Evolutionary conservation across 1,284 basidiomycete genomes (phyloP), one percentile per base, ranked within the genome.

Genomic region (Amylostereum chailletii): DNA sequence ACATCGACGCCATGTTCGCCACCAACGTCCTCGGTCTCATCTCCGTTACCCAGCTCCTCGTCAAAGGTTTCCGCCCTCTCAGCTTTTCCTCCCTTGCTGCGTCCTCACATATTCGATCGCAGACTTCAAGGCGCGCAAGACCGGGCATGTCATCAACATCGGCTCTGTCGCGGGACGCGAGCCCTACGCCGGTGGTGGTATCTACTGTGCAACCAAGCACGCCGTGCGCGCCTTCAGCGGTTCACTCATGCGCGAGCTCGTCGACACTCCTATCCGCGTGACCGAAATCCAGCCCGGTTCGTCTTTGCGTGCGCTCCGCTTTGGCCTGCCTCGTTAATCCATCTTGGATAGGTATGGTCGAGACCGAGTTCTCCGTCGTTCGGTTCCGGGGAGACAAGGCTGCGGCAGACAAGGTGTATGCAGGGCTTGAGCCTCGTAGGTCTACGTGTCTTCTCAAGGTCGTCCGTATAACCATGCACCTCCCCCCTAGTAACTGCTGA

Each of bases 131-230:
- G 77, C 77, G 54, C 86, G 83, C 60, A 81, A 89, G 57, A 69
- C 82, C 0, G 96, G 96, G 0, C 94, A 97, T 69, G 75, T 99
- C 57, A 96, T 99, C 71, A 95, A 96, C 68, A 74, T 99, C 51
- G 94, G 96, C 4, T 94, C 91, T 9, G 82, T 99, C 51, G 94
- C 91, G 41, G 93, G 95, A 39, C 74, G 84, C 11, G 95, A 99
- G 63, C 68, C 95, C 0, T 99, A 99, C 62, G 82, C 83, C 9
- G 93, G 92, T 27, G 94, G 94, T 26, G 75, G 79, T 57, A 82
- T 88, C 53, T 88, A 88, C 60, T 86, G 81, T 53, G 88, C 89
- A 1, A 90, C 90, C 19, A 95, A 96, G 65, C 81, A 86, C 60
- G 96, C 96, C 29, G 86, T 99, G 7, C 79, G 80, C 47, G 89